Conservation (phyloP, 306 rosid genomes). For the Nissolia schottii region DNA sequence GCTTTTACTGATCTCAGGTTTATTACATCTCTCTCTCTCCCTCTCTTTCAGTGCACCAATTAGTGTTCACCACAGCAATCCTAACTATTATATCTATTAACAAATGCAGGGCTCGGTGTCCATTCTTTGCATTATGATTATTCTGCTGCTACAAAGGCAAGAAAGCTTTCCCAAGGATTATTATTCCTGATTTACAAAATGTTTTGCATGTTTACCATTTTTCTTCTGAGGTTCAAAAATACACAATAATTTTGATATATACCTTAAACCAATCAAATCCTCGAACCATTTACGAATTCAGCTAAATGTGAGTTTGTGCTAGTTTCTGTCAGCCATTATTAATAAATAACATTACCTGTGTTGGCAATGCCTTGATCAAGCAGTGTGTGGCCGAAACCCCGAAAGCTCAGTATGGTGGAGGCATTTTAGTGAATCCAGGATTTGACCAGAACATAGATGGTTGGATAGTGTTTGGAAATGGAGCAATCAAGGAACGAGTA, state of each 20-base stretch:
- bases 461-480: slow-evolving; percentile 62
- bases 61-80: background rate
- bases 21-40: slow-evolving; percentile 14
- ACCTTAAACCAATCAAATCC: background rate
- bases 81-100: background rate
- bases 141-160: slow-evolving; percentile 62
- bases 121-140: slow-evolving; percentile 51
- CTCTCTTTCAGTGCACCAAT: background rate
- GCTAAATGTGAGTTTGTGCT: background rate
- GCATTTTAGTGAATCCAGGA: slow-evolving; percentile 71
- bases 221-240: background rate
- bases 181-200: background rate
- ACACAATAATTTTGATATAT: background rate
- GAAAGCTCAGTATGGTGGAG: slow-evolving; percentile 65
- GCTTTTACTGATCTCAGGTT: slow-evolving; percentile 53
- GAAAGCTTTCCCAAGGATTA: background rate
- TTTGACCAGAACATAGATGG: slow-evolving; percentile 50
- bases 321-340: background rate
- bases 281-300: background rate
- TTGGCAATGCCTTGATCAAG: slow-evolving; percentile 17
- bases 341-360: background rate
- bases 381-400: slow-evolving; percentile 68
- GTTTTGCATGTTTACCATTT: background rate
- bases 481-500: slow-evolving; percentile 38
- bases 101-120: slow-evolving; percentile 45